Conservation (phyloP, 306 rosid genomes). For the Arachis hypogaea region DNA sequence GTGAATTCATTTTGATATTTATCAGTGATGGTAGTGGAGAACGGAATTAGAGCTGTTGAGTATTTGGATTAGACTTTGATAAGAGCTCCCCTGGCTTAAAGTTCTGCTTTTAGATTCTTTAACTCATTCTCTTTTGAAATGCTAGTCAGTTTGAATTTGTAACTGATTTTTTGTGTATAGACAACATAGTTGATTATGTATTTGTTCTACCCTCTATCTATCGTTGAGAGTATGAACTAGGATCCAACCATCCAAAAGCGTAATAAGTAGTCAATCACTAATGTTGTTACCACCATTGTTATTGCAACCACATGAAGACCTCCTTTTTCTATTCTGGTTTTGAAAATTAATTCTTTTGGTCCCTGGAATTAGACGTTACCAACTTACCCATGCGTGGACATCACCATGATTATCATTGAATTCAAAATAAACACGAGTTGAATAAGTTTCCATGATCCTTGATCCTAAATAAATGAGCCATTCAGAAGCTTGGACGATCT, state of each 20-base stretch:
- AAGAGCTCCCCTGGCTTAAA: background rate
- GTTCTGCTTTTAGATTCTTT: background rate
- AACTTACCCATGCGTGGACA: too few relatives aligned
- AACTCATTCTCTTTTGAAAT: background rate
- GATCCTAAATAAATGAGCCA: background rate
- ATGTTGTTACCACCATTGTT: background rate
- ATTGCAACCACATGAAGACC: background rate
- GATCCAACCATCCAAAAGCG: slow-evolving; percentile 3
- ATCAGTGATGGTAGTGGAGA: background rate
- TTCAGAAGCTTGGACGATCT: background rate
- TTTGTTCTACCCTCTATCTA: slow-evolving; percentile 10
- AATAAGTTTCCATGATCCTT: background rate
- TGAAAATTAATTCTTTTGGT: too few relatives aligned
- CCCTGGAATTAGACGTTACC: too few relatives aligned
- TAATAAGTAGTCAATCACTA: background rate
- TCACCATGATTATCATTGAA: background rate
- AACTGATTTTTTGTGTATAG: too few relatives aligned
- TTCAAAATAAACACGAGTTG: background rate
- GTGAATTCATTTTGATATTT: background rate
- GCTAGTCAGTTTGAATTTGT: background rate
- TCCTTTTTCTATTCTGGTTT: too few relatives aligned
- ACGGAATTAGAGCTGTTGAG: background rate
- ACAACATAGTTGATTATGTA: background rate
- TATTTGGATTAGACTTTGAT: background rate
- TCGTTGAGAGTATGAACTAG: background rate